phyloP scores from a whole-genome alignment of 2,329 filamentous ascomycete species.

The Diaporthe nobilis region DNA sequence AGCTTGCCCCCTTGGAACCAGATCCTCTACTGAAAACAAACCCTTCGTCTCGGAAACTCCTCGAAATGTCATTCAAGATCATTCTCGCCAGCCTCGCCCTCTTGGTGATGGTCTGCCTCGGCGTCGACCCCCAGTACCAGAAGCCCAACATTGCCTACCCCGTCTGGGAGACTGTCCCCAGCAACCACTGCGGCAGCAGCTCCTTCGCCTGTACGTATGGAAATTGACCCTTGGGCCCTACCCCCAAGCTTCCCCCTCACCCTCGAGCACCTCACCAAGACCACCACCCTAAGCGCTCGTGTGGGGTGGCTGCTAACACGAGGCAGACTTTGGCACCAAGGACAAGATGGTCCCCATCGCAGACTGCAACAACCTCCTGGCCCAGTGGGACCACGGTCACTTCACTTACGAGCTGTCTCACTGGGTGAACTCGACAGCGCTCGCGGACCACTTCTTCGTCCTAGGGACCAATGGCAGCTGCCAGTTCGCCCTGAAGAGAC shows the following conservation, averaged over 20 bases:
- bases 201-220: slow-evolving; percentile 10
- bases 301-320: not conserved
- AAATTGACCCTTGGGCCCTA: not conserved
- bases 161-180: not conserved
- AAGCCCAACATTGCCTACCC: slow-evolving; percentile 11
- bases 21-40: not conserved
- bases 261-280: no score
- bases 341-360: slow-evolving; percentile 16
- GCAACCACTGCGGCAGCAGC: slow-evolving; percentile 16
- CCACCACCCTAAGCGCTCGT: not conserved
- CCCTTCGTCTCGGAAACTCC: not conserved
- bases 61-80: not conserved
- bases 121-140: slow-evolving; percentile 18
- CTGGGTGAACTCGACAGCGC: slow-evolving; percentile 31
- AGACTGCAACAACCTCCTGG: slow-evolving; percentile 26
- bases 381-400: not conserved
- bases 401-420: slow-evolving; percentile 12
- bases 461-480: slow-evolving; percentile 15
- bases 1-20: not conserved
- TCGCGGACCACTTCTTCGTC: slow-evolving; percentile 29
- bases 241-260: not conserved
- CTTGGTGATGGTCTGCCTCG: not conserved
- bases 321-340: not conserved
- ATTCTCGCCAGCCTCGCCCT: not conserved
- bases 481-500: slow-evolving; percentile 35